phyloP scores from a whole-genome alignment of 2,329 filamentous ascomycete species.

The Setomelanomma holmii region DNA sequence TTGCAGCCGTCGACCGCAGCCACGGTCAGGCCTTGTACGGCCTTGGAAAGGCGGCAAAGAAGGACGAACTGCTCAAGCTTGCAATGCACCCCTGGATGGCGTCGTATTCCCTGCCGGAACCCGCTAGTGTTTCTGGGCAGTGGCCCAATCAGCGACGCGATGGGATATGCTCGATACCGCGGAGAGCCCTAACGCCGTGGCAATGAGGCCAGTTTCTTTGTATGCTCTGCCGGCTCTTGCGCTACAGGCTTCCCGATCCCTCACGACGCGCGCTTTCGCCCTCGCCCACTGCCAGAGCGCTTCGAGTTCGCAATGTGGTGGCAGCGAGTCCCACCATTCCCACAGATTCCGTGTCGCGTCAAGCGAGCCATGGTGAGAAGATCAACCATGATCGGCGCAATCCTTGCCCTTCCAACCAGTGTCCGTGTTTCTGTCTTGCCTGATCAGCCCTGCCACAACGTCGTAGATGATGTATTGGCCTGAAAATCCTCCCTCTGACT shows the following conservation, averaged over 20 bases:
- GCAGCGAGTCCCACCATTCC: background rate
- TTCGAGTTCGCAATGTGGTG: too few species aligned
- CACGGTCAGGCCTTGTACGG: slow-evolving; percentile 36
- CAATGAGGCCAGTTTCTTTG: slow-evolving; percentile 19
- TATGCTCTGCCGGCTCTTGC: slow-evolving; percentile 13
- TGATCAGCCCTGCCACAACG: slow-evolving; percentile 44
- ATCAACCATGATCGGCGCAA: slow-evolving; percentile 38
- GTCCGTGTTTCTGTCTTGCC: slow-evolving; percentile 42
- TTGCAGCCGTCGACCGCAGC: slow-evolving; percentile 29
- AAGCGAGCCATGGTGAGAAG: slow-evolving; percentile 27
- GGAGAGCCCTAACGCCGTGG: slow-evolving; percentile 34
- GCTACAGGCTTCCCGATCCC: too few species aligned
- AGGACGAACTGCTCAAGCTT: slow-evolving; percentile 28
- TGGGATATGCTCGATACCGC: slow-evolving; percentile 7
- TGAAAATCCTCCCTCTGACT: slow-evolving; percentile 25
- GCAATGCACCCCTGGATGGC: slow-evolving; percentile 31
- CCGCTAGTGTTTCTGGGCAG: slow-evolving; percentile 26
- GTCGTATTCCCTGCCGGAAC: slow-evolving; percentile 25
- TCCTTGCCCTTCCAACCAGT: slow-evolving; percentile 35
- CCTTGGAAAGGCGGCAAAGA: slow-evolving; percentile 25
- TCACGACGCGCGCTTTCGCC: too few species aligned
- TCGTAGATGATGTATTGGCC: slow-evolving; percentile 28
- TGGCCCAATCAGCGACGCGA: slow-evolving; percentile 22
- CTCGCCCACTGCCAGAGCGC: too few species aligned
- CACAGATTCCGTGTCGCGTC: slow-evolving; percentile 26